Evolutionary conservation across 148 eudicot species (phyloP), one percentile per base, ranked within the genome.

Genomic region (Cornus controversa): DNA sequence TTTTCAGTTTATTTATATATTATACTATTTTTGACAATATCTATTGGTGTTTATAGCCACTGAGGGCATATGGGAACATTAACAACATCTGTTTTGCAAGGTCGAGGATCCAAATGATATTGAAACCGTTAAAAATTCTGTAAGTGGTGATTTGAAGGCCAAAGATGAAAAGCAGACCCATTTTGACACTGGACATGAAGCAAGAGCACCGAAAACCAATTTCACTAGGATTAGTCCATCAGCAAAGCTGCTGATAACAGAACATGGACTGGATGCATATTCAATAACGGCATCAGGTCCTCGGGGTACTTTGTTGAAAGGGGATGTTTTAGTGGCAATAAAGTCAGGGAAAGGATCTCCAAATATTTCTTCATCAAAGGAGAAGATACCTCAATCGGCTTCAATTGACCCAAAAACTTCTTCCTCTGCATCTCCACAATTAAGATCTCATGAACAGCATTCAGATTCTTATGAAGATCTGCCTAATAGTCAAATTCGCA

Each of bases 401-500:
- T 81, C 67, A 78, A 76, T 50, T 16, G 83, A 89, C 66, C 62
- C 83, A 67, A 81, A 64, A 74, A 75, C 79, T 84, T 69, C 85
- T 74, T 75, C 80, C 26, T 64, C 90, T 23, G 62, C 69, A 67
- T 63, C 89, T 64, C 50, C 86, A 54, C 79, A 82, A 72, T 69
- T 81, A 69, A 75, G 71, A 80, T 57, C 89, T 79, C 78, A 71
- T 10, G 45, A 69, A 69, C 83, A 82, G 71, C 84, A 84, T 75
- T 40, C 90, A 67, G 85, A 73, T 75, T 75, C 90, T 14, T 93
- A 78, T 73, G 96, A 82, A 75, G 96, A 95, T 82, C 74, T 93
- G 71, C 94, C 96, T 70, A 95, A 95, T 80, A 93, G 88, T 87
- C 99, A 95, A 93, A 91, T 95, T 71, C 94, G 99, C 67, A 95